A percentile compares a stretch with the other conserved stretches of the same genome.
Conservation (phyloP, 805 yeast species). For the Isabelozyma pseudorhagii region DNA sequence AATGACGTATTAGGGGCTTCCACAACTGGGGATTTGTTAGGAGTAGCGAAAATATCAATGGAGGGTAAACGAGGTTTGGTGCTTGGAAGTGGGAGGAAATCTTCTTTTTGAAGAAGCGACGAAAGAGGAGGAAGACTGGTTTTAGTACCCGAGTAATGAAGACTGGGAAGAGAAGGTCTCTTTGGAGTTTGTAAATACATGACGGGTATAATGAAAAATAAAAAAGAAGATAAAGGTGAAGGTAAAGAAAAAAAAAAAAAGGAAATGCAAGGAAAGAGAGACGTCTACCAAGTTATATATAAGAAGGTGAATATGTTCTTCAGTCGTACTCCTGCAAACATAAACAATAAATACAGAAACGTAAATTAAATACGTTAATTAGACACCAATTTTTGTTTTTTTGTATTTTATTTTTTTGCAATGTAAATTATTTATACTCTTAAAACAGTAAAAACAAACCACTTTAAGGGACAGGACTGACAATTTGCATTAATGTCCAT, state of each 20-base stretch:
- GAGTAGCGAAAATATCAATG: conserved; percentile 19
- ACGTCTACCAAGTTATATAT: neutral
- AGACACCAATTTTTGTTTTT: neutral
- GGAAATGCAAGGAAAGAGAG: neutral
- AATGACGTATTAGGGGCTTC: conserved; percentile 5
- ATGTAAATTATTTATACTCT: neutral
- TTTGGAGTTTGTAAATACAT: conserved; percentile 34
- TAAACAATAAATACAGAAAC: neutral
- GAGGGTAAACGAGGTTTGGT: conserved; percentile 21
- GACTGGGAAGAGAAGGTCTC: conserved; percentile 25
- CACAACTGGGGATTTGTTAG: conserved; percentile 4
- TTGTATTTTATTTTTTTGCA: neutral
- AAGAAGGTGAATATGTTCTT: neutral
- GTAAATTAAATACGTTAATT: neutral
- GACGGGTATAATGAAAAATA: conserved; percentile 1
- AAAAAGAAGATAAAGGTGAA: neutral
- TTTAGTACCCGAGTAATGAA: conserved; percentile 12
- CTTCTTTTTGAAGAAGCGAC: neutral
- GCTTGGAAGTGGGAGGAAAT: neutral
- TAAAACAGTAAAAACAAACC: neutral
- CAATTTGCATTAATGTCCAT: neutral
- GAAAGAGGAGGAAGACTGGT: conserved; percentile 41
- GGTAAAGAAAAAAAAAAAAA: neutral
- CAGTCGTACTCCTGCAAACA: neutral
- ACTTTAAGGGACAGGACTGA: neutral